A percentile compares a stretch with the other conserved stretches of the same genome.
These are phyloP conservation scores for Camptophora hylomeconis DNA, from an alignment of 2,329 filamentous ascomycete genomes.

Conservation along the genomic window DNA sequence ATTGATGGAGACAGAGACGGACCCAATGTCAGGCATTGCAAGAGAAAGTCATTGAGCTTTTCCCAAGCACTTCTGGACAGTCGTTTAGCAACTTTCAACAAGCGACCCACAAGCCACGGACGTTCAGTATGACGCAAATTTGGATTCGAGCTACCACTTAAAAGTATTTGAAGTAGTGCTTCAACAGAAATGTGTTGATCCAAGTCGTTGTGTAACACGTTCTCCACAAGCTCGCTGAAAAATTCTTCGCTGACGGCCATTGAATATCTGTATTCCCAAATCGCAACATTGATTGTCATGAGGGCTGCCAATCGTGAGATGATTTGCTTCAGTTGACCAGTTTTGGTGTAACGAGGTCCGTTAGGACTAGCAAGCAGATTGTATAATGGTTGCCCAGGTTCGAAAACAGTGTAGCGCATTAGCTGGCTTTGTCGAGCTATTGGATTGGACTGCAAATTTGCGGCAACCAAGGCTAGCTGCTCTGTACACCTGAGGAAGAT, in stretches of 20 bases:
- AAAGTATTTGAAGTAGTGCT: conserved; percentile 26
- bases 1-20: conserved; percentile 14
- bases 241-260: conserved; percentile 21
- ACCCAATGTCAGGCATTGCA: conserved; percentile 24
- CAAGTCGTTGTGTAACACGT: conserved; percentile 24
- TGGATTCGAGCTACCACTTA: conserved; percentile 22
- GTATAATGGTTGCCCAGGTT: conserved; percentile 20
- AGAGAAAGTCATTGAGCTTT: conserved; percentile 23
- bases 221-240: conserved; percentile 21
- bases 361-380: conserved; percentile 23
- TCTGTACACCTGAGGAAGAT: conserved; percentile 26
- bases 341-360: conserved; percentile 22
- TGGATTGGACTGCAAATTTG: conserved; percentile 9
- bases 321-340: conserved; percentile 27
- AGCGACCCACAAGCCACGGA: conserved; percentile 28
- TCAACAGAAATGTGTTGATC: conserved; percentile 26
- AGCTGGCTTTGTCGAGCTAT: conserved; percentile 10
- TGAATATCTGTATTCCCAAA: conserved; percentile 28
- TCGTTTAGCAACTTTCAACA: conserved; percentile 28
- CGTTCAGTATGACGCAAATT: conserved; percentile 17
- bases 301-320: conserved; percentile 24
- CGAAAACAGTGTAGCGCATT: conserved; percentile 20
- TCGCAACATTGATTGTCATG: conserved; percentile 26
- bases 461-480: conserved; percentile 22
- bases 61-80: conserved; percentile 23